Evolutionary conservation across 2,329 filamentous ascomycete species (phyloP).

Genomic region (Calonectria pseudoturangicola): DNA sequence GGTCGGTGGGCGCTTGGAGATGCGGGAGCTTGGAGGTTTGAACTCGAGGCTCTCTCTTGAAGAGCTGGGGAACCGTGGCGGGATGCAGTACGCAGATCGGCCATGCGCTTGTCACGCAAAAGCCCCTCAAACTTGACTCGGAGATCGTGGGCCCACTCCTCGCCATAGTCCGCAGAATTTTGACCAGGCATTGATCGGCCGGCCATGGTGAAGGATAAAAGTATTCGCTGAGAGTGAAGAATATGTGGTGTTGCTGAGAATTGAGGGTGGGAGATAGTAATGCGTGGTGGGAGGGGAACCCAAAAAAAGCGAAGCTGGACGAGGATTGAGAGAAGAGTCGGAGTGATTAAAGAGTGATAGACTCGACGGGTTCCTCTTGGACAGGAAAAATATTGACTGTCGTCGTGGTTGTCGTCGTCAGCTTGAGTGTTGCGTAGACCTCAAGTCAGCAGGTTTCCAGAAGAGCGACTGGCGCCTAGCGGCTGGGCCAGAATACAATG

Average conservation of each 20-base stretch:
- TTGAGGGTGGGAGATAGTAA: conserved; percentile 24
- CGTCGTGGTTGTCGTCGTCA: conserved; percentile 54
- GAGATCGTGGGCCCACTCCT: conserved; percentile 86
- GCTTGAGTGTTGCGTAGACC: conserved; percentile 54
- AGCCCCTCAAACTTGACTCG: conserved; percentile 90
- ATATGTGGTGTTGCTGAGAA: conserved; percentile 18
- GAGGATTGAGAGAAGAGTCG: conserved; percentile 43
- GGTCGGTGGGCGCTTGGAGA: conserved; percentile 65
- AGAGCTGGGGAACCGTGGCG: conserved; percentile 77
- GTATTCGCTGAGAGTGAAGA: conserved; percentile 16
- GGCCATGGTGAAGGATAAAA: conserved; percentile 58
- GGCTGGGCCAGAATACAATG: conserved; percentile 36
- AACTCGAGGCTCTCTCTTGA: conserved; percentile 70
- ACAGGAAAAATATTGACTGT: conserved; percentile 44
- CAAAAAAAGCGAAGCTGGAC: conserved; percentile 39
- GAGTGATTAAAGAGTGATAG: conserved; percentile 45
- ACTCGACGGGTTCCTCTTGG: conserved; percentile 38
- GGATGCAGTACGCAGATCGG: conserved; percentile 75
- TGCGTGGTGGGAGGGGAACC: conserved; percentile 35
- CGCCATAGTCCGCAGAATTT: conserved; percentile 72
- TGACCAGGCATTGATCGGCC: conserved; percentile 59
- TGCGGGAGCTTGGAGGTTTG: conserved; percentile 66
- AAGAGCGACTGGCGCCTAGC: conserved; percentile 48
- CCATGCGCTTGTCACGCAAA: conserved; percentile 90
- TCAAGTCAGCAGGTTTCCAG: conserved; percentile 50